Evolutionary conservation across 2,329 filamentous ascomycete genomes (phyloP).

Genomic region (Aphanocladium album): DNA sequence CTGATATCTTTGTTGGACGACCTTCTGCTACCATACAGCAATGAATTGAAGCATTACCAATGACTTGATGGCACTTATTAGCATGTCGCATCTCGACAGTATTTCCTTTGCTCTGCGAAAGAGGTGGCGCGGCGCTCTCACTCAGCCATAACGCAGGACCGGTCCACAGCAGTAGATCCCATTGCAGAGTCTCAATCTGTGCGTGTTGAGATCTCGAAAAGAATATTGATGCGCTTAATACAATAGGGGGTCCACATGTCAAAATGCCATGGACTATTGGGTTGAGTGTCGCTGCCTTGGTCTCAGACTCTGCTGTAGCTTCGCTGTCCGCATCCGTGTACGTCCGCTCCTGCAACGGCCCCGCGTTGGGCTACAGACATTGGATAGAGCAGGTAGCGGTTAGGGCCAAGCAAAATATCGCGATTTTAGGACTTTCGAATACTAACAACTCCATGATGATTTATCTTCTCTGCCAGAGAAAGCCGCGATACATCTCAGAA

Average conservation of each 20-base stretch:
- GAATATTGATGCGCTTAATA: not conserved
- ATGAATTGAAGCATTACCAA: not conserved
- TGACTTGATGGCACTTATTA: not conserved
- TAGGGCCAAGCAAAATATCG: not conserved
- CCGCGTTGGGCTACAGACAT: not conserved
- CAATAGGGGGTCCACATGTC: not conserved
- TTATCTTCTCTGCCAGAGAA: too few species aligned
- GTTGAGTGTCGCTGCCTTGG: not conserved
- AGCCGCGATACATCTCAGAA: too few species aligned
- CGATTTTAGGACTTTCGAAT: not conserved
- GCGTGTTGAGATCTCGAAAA: not conserved
- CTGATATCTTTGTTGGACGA: not conserved
- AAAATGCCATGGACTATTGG: not conserved
- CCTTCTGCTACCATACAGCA: not conserved
- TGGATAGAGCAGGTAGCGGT: not conserved
- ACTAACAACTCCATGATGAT: not conserved
- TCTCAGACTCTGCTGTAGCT: constrained; percentile 1
- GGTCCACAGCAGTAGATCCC: not conserved
- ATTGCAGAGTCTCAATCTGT: not conserved
- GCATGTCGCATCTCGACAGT: not conserved
- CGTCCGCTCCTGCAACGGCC: not conserved
- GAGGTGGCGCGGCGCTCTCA: not conserved
- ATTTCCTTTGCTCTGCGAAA: not conserved
- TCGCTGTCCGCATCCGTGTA: constrained; percentile 1
- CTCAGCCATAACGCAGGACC: constrained; percentile 3